phyloP scores from a whole-genome alignment of 495 filamentous ascomycete genomes.

The Endocarpon pusillum region DNA sequence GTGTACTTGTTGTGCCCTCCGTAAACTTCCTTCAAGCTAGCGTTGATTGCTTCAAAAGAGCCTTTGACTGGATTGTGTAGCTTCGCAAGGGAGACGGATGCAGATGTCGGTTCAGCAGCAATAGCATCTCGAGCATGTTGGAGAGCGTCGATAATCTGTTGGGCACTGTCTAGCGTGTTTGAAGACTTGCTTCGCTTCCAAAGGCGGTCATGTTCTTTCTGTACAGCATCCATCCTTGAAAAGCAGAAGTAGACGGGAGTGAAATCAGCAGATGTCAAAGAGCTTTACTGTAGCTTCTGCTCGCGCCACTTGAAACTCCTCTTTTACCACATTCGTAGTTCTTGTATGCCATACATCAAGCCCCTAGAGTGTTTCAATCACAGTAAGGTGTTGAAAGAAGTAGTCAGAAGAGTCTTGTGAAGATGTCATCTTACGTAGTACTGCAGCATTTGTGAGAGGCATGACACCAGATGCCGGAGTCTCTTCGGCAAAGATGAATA shows the following conservation, averaged over 20 bases:
- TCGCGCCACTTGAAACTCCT: no score
- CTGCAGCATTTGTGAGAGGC: no score
- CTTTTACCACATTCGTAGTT: no score
- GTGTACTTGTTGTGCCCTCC: slow-evolving; percentile 61
- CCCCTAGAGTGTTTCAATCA: no score
- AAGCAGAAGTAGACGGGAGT: not conserved
- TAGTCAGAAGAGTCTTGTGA: no score
- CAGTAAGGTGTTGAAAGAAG: no score
- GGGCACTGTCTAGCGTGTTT: slow-evolving; percentile 54
- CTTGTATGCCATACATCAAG: no score
- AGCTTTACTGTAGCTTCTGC: no score
- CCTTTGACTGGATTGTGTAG: slow-evolving; percentile 68
- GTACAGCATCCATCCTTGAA: slow-evolving; percentile 47
- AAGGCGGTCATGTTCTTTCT: slow-evolving; percentile 58
- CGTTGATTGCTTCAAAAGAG: slow-evolving; percentile 60
- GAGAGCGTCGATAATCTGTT: slow-evolving; percentile 62
- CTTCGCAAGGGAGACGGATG: slow-evolving; percentile 56
- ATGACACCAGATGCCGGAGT: no score
- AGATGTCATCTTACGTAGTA: no score
- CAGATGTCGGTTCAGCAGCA: slow-evolving; percentile 49
- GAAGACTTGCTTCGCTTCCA: slow-evolving; percentile 49
- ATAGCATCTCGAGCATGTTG: slow-evolving; percentile 53
- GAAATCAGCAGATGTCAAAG: no score
- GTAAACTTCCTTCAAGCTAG: slow-evolving; percentile 64
- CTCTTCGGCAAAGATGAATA: no score